These are phyloP conservation scores for Irpex lacteus DNA, from an alignment of 1,284 basidiomycete genomes.

Conservation along the genomic window DNA sequence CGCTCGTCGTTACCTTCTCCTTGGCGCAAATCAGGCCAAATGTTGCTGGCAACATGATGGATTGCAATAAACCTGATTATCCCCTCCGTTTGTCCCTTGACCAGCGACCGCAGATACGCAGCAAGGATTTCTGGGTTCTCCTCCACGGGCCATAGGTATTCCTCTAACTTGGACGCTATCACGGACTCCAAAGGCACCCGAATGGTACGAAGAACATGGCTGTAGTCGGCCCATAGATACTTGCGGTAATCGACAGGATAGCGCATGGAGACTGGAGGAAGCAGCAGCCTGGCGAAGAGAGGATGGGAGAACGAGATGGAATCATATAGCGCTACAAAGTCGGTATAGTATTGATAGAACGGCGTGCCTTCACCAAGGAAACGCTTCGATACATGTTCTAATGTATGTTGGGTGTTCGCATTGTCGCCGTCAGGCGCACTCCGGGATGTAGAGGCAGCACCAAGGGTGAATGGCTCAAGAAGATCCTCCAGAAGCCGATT, in stretches of 20 bases:
- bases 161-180: conserved; percentile 46
- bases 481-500: conserved; percentile 56
- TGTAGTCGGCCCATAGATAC: conserved; percentile 82
- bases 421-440: conserved; percentile 2
- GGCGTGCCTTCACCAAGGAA: conserved; percentile 71
- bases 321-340: conserved; percentile 88
- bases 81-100: conserved; percentile 46
- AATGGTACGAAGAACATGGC: conserved; percentile 56
- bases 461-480: conserved; percentile 51
- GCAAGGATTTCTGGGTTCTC: conserved; percentile 63
- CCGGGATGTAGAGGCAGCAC: conserved; percentile 29
- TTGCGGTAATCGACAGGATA: conserved; percentile 85
- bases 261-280: conserved; percentile 73
- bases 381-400: conserved; percentile 59
- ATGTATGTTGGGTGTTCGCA: conserved; percentile 12
- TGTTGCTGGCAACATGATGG: conserved; percentile 76
- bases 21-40: conserved; percentile 64
- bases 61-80: conserved; percentile 73
- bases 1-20: conserved; percentile 33
- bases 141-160: conserved; percentile 76
- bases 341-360: conserved; percentile 94
- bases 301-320: conserved; percentile 86
- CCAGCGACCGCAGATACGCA: conserved; percentile 52
- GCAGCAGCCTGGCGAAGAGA: conserved; percentile 74
- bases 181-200: conserved; percentile 47